phyloP scores from a whole-genome alignment of 331 rosid species.

The Phaseolus coccineus region DNA sequence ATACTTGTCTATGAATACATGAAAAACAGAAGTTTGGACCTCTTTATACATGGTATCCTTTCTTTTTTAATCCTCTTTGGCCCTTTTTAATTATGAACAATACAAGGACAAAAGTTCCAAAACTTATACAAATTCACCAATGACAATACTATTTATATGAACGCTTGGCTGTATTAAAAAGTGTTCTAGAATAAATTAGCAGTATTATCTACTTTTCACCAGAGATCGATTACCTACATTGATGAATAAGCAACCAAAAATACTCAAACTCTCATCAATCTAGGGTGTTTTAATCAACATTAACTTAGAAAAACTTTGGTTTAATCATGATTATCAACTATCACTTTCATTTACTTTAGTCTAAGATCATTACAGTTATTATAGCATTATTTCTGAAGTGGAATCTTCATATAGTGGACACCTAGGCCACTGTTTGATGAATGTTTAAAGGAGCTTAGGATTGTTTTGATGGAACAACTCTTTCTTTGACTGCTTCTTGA shows the following conservation, averaged over 20 bases:
- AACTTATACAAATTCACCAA: neutral
- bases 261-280: neutral
- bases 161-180: no score
- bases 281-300: no score
- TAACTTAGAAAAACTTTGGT: no score
- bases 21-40: constrained; percentile 79
- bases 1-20: constrained; percentile 81
- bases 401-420: neutral
- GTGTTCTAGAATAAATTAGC: no score
- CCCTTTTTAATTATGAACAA: neutral
- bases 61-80: neutral
- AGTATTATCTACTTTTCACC: neutral
- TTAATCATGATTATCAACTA: neutral
- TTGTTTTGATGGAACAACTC: neutral
- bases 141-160: neutral
- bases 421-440: neutral
- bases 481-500: neutral
- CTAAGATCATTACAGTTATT: neutral
- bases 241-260: neutral
- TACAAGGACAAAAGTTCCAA: neutral
- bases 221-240: neutral
- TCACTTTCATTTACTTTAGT: neutral
- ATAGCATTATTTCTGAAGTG: neutral
- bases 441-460: neutral
- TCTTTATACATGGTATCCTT: constrained; percentile 62